Evolutionary conservation across 345 rosid genomes (phyloP), one percentile per base, ranked within the genome.

Genomic region (thale cress (Arabidopsis thaliana)): DNA sequence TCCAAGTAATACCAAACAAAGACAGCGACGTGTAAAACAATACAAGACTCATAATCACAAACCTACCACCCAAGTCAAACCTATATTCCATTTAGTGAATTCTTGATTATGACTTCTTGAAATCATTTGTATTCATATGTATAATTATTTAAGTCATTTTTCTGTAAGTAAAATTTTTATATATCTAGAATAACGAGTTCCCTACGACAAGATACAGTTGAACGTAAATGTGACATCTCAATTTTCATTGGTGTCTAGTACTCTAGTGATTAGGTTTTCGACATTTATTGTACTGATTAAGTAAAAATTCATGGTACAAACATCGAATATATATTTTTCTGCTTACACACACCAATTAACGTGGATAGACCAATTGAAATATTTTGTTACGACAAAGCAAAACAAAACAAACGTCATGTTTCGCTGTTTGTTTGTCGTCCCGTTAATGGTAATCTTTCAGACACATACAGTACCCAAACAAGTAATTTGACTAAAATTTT

Each of bases 1-100:
- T 75, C 79, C 23, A 49, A 49, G 16, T 42, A 42, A 5, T 45
- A 68, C 74, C 79, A 75, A 75, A 75, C 69, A 75, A 75, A 40
- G 63, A 76, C 32, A 68, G 4, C 49, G 69, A 76, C 79, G 1
- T 60, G 40, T 36, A n/a, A 68, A 75, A 52, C 56, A 52, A 75
- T 68, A 60, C 62, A 63, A 14, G 55, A 23, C 49, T 41, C 73
- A 68, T 38, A 51, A 59, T 41, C 56, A 60, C 48, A 42, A 57
- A 40, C 33, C 41, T 38, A 75, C 55, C 79, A 50, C 56, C 74
- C 46, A 49, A 68, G 79, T 76, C 79, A 76, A 60, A 61, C 64
- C 49, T 75, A 40, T 68, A 40, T 51, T 67, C 7, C n/a, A 22
- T 46, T 32, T 13, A 32, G 48, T 61, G 38, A 25, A 41, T 69